Evolutionary conservation across 2,329 filamentous ascomycete species (phyloP).

Genomic region (Hortaea werneckii): DNA sequence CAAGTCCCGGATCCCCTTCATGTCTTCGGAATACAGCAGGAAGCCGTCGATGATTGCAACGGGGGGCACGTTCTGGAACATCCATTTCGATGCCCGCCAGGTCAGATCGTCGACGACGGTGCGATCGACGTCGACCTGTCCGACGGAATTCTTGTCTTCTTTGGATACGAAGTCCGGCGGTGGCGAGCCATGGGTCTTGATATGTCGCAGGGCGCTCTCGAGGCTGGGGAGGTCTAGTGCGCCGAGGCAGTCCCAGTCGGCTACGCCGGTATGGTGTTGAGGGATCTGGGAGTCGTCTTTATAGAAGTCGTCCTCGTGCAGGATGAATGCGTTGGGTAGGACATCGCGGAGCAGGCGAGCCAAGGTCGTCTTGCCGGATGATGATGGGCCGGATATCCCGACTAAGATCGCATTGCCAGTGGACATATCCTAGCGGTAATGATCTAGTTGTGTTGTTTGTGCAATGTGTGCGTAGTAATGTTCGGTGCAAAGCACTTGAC

Average conservation of each 20-base stretch:
- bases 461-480: too few relatives aligned
- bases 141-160: slow-evolving; percentile 48
- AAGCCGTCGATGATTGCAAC: slow-evolving; percentile 83
- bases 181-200: slow-evolving; percentile 57
- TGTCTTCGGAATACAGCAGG: slow-evolving; percentile 60
- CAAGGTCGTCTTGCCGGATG: slow-evolving; percentile 89
- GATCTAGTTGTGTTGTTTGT: too few relatives aligned
- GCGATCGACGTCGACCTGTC: slow-evolving; percentile 30
- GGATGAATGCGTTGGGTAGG: slow-evolving; percentile 62
- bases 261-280: slow-evolving; percentile 42
- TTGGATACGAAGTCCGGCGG: slow-evolving; percentile 44
- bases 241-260: slow-evolving; percentile 87
- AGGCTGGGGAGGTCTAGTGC: slow-evolving; percentile 65
- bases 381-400: slow-evolving; percentile 81
- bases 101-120: slow-evolving; percentile 21
- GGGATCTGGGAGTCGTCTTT: slow-evolving; percentile 60
- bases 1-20: slow-evolving; percentile 42
- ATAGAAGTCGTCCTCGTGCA: slow-evolving; percentile 97
- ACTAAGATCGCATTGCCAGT: slow-evolving; percentile 48
- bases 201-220: slow-evolving; percentile 55
- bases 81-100: slow-evolving; percentile 17
- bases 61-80: slow-evolving; percentile 18
- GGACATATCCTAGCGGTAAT: slow-evolving; percentile 3
- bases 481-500: too few relatives aligned
- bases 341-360: slow-evolving; percentile 74